Percentiles rank a stretch among this genome's conserved stretches.
Evolutionary conservation across 495 filamentous ascomycete species (phyloP).

Genomic region (Thozetella sp.): DNA sequence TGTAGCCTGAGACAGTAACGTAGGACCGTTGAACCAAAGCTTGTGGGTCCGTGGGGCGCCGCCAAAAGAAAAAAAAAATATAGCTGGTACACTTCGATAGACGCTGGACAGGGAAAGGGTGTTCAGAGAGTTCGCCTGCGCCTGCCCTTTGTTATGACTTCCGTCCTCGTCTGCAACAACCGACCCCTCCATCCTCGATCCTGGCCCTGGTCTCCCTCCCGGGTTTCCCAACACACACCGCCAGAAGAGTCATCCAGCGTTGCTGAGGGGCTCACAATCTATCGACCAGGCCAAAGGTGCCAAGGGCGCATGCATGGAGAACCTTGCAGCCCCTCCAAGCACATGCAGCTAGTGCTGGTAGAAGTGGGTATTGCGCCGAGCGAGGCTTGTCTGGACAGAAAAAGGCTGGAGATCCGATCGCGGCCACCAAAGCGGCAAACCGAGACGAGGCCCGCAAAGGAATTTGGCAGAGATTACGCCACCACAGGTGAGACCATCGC

Average conservation of each 20-base stretch:
- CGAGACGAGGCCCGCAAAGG: neutral
- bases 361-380: neutral
- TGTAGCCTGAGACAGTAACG: conserved; percentile 2
- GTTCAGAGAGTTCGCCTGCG: too few species aligned
- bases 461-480: neutral
- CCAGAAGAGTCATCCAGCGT: too few species aligned
- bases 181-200: too few species aligned
- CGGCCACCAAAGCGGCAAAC: neutral
- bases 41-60: neutral
- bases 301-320: neutral
- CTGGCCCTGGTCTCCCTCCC: too few species aligned
- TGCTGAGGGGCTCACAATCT: neutral
- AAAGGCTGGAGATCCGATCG: neutral
- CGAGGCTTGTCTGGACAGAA: neutral
- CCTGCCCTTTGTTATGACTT: too few species aligned
- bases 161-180: too few species aligned
- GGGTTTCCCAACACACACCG: too few species aligned
- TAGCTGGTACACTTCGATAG: neutral
- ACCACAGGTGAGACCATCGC: neutral
- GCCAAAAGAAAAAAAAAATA: conserved; percentile 1
- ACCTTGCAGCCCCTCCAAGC: neutral
- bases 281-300: neutral
- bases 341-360: neutral
- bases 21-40: neutral
- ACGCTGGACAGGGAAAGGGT: too few species aligned